Evolutionary conservation across 306 rosid genomes (phyloP).

Genomic region (Castanea crenata): DNA sequence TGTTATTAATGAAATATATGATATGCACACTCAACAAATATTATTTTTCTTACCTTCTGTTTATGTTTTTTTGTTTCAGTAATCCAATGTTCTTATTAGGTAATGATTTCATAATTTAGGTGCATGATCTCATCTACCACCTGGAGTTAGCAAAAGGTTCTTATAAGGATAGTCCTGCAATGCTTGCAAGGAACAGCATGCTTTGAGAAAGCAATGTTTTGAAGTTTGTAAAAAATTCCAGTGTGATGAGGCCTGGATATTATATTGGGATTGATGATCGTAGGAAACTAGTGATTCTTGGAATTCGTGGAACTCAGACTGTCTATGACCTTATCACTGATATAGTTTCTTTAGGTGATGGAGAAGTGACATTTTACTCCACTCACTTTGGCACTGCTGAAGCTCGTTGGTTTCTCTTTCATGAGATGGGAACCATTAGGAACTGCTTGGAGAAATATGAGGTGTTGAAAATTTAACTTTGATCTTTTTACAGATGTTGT

Average conservation of each 20-base stretch:
- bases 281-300: constrained; percentile 73
- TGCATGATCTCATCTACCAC: constrained; percentile 81
- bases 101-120: constrained; percentile 53
- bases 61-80: constrained; percentile 14
- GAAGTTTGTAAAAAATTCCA: constrained; percentile 73
- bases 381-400: constrained; percentile 91
- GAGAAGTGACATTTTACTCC: constrained; percentile 72
- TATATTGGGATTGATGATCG: constrained; percentile 76
- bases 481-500: constrained; percentile 10
- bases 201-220: constrained; percentile 76
- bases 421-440: constrained; percentile 66
- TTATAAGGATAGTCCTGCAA: constrained; percentile 55
- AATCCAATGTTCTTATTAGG: constrained; percentile 26
- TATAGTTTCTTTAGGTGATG: constrained; percentile 62
- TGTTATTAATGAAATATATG: constrained; percentile 15
- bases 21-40: constrained; percentile 4
- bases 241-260: constrained; percentile 90
- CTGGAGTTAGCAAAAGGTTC: constrained; percentile 80
- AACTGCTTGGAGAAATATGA: constrained; percentile 68
- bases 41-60: constrained; percentile 5
- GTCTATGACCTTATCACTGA: constrained; percentile 91
- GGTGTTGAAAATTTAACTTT: constrained; percentile 43
- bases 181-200: constrained; percentile 78
- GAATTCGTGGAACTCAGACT: constrained; percentile 86
- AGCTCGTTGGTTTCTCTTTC: constrained; percentile 85